A percentile compares a stretch with the other conserved stretches of the same genome.
These are phyloP conservation scores for Trichoderma brevicompactum DNA, from an alignment of 2,329 filamentous ascomycete species.

Conservation along the genomic window DNA sequence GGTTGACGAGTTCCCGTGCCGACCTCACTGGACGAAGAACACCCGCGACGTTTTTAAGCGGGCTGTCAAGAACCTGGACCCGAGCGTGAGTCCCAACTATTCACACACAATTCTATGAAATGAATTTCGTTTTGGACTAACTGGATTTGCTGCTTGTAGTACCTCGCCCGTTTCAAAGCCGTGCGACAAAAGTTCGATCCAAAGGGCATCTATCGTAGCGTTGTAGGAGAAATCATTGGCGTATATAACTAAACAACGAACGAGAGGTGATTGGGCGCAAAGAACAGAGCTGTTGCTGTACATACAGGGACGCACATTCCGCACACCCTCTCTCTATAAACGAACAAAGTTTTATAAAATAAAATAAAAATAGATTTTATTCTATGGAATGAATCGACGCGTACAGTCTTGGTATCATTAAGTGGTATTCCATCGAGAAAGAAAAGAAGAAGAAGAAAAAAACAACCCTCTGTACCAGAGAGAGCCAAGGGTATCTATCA, in stretches of 20 bases:
- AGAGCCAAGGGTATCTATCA: slow-evolving; percentile 25
- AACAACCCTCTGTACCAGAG: background rate
- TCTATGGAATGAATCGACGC: slow-evolving; percentile 19
- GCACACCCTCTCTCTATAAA: background rate
- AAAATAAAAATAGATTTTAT: background rate
- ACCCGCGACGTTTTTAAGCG: slow-evolving; percentile 52
- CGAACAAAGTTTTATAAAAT: background rate
- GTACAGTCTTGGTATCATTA: slow-evolving; percentile 22
- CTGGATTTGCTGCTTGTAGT: slow-evolving; percentile 32
- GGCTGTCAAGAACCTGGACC: slow-evolving; percentile 53
- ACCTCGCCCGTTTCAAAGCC: slow-evolving; percentile 53
- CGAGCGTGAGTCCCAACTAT: slow-evolving; percentile 40
- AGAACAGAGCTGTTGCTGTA: background rate
- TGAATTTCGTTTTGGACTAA: background rate
- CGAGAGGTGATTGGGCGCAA: background rate
- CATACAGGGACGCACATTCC: background rate
- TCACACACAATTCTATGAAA: too few species aligned
- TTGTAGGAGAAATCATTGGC: slow-evolving; percentile 55
- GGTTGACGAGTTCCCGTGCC: slow-evolving; percentile 54
- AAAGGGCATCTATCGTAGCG: slow-evolving; percentile 51
- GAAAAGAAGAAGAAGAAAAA: background rate
- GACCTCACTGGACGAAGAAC: slow-evolving; percentile 60
- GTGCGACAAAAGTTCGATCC: slow-evolving; percentile 55
- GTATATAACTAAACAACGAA: slow-evolving; percentile 40
- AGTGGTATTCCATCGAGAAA: slow-evolving; percentile 16